phyloP scores from a whole-genome alignment of 495 filamentous ascomycete genomes.

The Aspergillus saccharolyticus region DNA sequence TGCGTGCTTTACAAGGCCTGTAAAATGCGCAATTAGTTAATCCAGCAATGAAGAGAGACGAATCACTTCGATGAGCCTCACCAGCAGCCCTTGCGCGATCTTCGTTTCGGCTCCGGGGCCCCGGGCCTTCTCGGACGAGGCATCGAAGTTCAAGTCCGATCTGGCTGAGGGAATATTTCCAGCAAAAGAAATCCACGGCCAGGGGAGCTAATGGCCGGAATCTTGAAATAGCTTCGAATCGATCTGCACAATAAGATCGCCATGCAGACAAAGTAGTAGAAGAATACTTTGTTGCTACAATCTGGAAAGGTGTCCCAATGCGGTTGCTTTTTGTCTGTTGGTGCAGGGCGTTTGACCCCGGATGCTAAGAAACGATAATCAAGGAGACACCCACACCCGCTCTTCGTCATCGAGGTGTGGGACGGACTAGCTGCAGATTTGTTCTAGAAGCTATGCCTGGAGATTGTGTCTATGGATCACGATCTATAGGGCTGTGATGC shows the following conservation, averaged over 20 bases:
- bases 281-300: conserved; percentile 15
- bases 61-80: conserved; percentile 38
- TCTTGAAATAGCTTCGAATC: conserved; percentile 20
- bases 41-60: conserved; percentile 2
- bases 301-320: conserved; percentile 9
- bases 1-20: conserved; percentile 80
- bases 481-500: background rate
- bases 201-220: conserved; percentile 17
- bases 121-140: conserved; percentile 63
- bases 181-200: conserved; percentile 15
- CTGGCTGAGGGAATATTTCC: conserved; percentile 12
- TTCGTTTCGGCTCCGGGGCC: conserved; percentile 61
- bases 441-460: background rate
- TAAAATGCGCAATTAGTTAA: background rate
- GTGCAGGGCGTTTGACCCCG: conserved; percentile 33
- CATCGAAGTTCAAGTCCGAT: conserved; percentile 42
- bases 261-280: conserved; percentile 19
- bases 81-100: conserved; percentile 85
- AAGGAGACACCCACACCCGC: conserved; percentile 36
- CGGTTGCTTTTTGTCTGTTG: conserved; percentile 25
- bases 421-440: conserved; percentile 7
- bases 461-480: background rate
- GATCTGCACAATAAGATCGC: conserved; percentile 24
- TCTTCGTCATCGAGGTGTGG: conserved; percentile 43
- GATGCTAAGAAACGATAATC: conserved; percentile 42